phyloP scores from a whole-genome alignment of 192 early-diverging fungal species.

The Backusella tarrabulga region DNA sequence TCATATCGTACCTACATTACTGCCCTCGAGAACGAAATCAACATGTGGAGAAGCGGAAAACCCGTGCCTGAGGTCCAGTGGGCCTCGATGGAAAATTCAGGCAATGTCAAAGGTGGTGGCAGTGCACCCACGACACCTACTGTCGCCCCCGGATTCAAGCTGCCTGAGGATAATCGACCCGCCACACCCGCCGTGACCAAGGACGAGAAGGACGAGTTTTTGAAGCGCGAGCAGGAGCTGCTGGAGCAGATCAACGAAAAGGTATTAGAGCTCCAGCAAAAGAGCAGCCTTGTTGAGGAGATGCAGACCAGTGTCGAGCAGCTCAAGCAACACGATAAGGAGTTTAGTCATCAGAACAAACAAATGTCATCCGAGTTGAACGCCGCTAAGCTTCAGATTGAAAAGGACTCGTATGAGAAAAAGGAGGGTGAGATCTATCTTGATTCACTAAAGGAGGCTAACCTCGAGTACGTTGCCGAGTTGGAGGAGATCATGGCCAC shows the following conservation, averaged over 20 bases:
- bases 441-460: constrained; percentile 85
- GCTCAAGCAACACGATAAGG: constrained; percentile 62
- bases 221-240: constrained; percentile 94
- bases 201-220: constrained; percentile 93
- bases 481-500: constrained; percentile 73
- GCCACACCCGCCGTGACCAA: constrained; percentile 76
- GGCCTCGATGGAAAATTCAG: constrained; percentile 37
- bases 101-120: neutral
- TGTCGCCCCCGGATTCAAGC: constrained; percentile 46
- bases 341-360: constrained; percentile 67
- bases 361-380: constrained; percentile 62
- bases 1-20: constrained; percentile 79
- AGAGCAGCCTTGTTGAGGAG: constrained; percentile 52
- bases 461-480: constrained; percentile 72
- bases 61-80: constrained; percentile 57
- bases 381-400: constrained; percentile 79
- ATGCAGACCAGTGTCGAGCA: constrained; percentile 74
- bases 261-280: constrained; percentile 71
- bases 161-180: constrained; percentile 46
- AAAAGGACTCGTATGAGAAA: constrained; percentile 84
- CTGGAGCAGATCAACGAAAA: constrained; percentile 90
- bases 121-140: neutral
- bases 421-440: constrained; percentile 87
- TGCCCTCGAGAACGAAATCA: constrained; percentile 84
- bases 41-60: constrained; percentile 83